These are phyloP conservation scores for Hirschfeldia incana DNA, from an alignment of 345 rosid species.

Conservation along the genomic window DNA sequence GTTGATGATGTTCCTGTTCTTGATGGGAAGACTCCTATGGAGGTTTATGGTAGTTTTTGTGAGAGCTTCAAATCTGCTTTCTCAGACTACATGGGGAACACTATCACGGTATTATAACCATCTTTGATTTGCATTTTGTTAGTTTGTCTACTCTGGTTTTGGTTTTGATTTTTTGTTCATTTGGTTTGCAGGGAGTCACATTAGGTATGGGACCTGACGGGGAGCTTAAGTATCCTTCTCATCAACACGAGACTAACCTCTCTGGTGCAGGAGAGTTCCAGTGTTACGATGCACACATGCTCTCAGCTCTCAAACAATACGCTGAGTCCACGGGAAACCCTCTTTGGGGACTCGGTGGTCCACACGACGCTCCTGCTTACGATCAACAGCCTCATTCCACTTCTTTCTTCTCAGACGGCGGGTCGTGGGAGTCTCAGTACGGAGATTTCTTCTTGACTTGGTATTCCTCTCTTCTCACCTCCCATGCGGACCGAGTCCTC, in stretches of 20 bases:
- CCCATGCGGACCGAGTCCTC: slow-evolving; percentile 73
- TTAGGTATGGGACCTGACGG: slow-evolving; percentile 90
- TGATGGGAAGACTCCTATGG: slow-evolving; percentile 70
- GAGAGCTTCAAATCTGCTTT: slow-evolving; percentile 79
- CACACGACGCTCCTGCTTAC: slow-evolving; percentile 78
- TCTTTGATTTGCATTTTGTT: too few species aligned
- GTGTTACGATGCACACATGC: slow-evolving; percentile 85
- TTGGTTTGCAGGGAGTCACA: slow-evolving; percentile 66
- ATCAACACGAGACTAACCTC: slow-evolving; percentile 35
- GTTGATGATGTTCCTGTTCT: slow-evolving; percentile 79
- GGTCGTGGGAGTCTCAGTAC: slow-evolving; percentile 85
- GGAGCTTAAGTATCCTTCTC: slow-evolving; percentile 84
- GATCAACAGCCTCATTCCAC: slow-evolving; percentile 50
- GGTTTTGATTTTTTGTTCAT: slow-evolving; percentile 4
- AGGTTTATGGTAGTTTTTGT: slow-evolving; percentile 68
- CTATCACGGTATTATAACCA: slow-evolving; percentile 54
- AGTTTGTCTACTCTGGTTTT: neutral
- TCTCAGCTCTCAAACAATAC: slow-evolving; percentile 57
- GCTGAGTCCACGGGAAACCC: slow-evolving; percentile 76
- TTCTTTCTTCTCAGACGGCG: slow-evolving; percentile 74
- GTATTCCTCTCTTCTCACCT: slow-evolving; percentile 68
- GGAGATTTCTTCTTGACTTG: slow-evolving; percentile 88
- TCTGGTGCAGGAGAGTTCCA: slow-evolving; percentile 72
- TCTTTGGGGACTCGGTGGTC: slow-evolving; percentile 90
- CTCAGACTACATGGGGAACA: slow-evolving; percentile 63